Conservation (phyloP, 805 yeast species). For the Komagataella populi region DNA sequence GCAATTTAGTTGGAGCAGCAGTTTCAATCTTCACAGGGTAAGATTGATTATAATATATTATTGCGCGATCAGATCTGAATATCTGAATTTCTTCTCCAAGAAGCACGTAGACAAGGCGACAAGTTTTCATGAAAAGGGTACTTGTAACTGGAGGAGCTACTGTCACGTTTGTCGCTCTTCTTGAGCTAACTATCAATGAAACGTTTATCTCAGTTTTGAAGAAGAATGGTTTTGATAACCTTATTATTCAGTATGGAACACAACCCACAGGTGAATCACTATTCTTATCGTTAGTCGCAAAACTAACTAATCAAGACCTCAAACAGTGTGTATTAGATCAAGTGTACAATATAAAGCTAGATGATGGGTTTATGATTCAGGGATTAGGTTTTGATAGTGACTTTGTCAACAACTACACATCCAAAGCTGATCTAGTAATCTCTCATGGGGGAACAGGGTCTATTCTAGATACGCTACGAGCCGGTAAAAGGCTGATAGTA, state of each 20-base stretch:
- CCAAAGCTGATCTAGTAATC: conserved; percentile 43
- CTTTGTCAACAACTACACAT: conserved; percentile 25
- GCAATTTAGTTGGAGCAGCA: not conserved
- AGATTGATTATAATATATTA: no score
- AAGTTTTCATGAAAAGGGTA: conserved; percentile 1
- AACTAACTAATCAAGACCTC: not conserved
- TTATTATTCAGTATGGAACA: conserved; percentile 51
- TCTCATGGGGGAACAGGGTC: conserved; percentile 94
- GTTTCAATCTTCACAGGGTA: not conserved
- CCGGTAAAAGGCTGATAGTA: conserved; percentile 44
- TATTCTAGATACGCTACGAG: conserved; percentile 61
- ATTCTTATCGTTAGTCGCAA: not conserved
- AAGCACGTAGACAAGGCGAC: no score
- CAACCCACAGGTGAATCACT: conserved; percentile 3
- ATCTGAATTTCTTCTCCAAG: no score
- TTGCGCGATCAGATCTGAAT: not conserved
- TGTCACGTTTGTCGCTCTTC: conserved; percentile 54
- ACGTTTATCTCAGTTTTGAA: conserved; percentile 23
- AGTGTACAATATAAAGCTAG: not conserved
- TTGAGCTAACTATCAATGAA: conserved; percentile 25
- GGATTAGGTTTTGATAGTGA: conserved; percentile 35
- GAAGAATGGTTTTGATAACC: conserved; percentile 19
- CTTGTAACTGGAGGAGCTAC: conserved; percentile 89
- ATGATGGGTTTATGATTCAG: conserved; percentile 14
- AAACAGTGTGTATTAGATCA: not conserved